A percentile compares a stretch with the other conserved stretches of the same genome.
phyloP scores from a whole-genome alignment of 768 basidiomycete species.

The Mycena capillaripes region DNA sequence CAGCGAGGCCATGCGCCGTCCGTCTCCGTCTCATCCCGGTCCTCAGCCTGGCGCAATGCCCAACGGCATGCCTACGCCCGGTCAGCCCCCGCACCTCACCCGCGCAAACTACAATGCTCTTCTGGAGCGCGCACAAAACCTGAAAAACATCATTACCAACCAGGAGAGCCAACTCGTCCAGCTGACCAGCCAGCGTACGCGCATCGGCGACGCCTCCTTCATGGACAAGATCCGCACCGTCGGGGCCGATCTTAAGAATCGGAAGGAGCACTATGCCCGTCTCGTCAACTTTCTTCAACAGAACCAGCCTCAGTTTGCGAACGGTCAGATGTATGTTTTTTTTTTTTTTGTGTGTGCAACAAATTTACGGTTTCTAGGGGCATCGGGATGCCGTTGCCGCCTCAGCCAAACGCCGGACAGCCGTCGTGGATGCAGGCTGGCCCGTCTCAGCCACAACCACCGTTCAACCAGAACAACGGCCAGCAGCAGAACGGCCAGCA shows the following conservation, averaged over 20 bases:
- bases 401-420: conserved; percentile 8
- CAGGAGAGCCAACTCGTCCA: conserved; percentile 38
- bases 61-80: conserved; percentile 6
- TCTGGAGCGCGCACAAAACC: conserved; percentile 40
- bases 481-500: conserved; percentile 41
- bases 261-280: conserved; percentile 57
- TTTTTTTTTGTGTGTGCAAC: background rate
- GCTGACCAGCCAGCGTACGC: conserved; percentile 39
- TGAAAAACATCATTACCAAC: conserved; percentile 36
- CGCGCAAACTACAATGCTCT: conserved; percentile 31
- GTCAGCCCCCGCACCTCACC: conserved; percentile 39
- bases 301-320: conserved; percentile 39
- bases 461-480: conserved; percentile 33
- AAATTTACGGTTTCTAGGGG: background rate
- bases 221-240: conserved; percentile 41
- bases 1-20: conserved; percentile 62
- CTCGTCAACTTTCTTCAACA: conserved; percentile 49
- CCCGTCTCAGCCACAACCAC: conserved; percentile 29
- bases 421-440: conserved; percentile 34
- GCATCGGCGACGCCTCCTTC: conserved; percentile 39
- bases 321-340: conserved; percentile 49
- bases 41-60: background rate
- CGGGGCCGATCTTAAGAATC: conserved; percentile 44
- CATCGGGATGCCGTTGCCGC: conserved; percentile 18
- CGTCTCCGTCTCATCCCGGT: conserved; percentile 60